Evolutionary conservation across 108 stramenopile genomes (phyloP), one percentile per base, ranked within the genome.

Genomic region (Nitzschia sp.): DNA sequence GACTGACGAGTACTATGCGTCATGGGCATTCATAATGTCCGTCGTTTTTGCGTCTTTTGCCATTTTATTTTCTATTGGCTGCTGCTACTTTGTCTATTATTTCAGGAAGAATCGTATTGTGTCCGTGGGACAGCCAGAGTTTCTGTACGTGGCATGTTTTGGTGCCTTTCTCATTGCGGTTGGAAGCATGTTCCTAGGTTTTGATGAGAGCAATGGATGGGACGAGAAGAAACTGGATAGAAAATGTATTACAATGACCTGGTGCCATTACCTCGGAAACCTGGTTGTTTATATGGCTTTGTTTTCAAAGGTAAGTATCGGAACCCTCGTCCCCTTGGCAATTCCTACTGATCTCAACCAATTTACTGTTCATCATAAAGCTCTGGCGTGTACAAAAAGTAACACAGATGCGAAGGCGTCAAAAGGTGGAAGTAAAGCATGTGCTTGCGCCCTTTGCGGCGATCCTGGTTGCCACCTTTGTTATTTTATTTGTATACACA

Each of bases 361-460:
- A n/a, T n/a, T n/a, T n/a, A n/a, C n/a, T n/a, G n/a, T n/a, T n/a
- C n/a, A n/a, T n/a, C n/a, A 5, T 30, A 28, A 11, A 68, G 54
- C 53, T 68, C 46, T 68, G 29, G 23, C 32, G 66, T 26, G 54
- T 68, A 25, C 50, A 68, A 35, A 68, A 55, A 36, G 66, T 68
- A 8, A 53, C 53, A 17, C 66, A 36, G 31, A 57, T 54, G 11
- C 53, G 66, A 54, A 68, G 36, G 53, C n/a, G 66, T 13, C 53
- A 56, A 23, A 35, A 31, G 17, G 28, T 68, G 4, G 21, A 32
- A 32, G 66, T 41, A 11, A 55, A 34, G 34, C 28, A 68, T 53
- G 66, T 68, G 9, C 34, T 68, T 34, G 17, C 29, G 8, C 66
- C 66, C 21, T 56, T 68, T 19, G 21, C 21, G 4, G 33, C 1